A percentile compares a stretch with the other conserved stretches of the same genome.
phyloP scores from a whole-genome alignment of 345 rosid species.

The Bruguiera sexangula region DNA sequence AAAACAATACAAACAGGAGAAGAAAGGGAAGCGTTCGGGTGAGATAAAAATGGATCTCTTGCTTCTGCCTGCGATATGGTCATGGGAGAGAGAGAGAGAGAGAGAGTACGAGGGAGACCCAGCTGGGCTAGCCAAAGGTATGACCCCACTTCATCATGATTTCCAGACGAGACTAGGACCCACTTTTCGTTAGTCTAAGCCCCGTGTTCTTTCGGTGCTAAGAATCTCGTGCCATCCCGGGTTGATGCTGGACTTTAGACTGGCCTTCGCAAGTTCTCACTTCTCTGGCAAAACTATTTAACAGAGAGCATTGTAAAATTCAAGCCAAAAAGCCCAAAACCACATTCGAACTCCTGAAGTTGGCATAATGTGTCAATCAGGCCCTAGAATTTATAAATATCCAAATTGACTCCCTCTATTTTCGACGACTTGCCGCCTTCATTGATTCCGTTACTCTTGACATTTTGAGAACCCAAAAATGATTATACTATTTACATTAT shows the following conservation, averaged over 20 bases:
- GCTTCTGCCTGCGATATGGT: not conserved
- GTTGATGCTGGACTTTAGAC: not conserved
- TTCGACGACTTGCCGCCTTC: too few relatives aligned
- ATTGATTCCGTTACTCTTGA: too few relatives aligned
- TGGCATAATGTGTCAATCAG: too few relatives aligned
- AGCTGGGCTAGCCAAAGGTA: constrained; percentile 19
- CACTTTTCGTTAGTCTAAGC: constrained; percentile 4
- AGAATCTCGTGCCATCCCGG: not conserved
- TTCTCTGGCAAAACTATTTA: not conserved
- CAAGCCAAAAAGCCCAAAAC: too few relatives aligned
- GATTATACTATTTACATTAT: too few relatives aligned
- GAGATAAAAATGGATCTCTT: constrained; percentile 22
- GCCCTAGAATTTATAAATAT: too few relatives aligned
- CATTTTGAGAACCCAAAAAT: too few relatives aligned
- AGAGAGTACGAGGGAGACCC: constrained; percentile 4
- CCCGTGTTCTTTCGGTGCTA: constrained; percentile 6
- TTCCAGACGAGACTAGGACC: constrained; percentile 13
- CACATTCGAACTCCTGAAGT: too few relatives aligned
- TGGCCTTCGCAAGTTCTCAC: too few relatives aligned
- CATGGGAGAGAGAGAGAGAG: constrained; percentile 9
- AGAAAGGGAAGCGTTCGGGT: not conserved
- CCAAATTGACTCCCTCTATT: too few relatives aligned
- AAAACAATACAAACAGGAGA: not conserved
- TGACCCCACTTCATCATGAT: constrained; percentile 18
- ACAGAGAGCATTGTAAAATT: not conserved